Evolutionary conservation across 495 filamentous ascomycete species (phyloP).

Genomic region (Cryomyces antarcticus): DNA sequence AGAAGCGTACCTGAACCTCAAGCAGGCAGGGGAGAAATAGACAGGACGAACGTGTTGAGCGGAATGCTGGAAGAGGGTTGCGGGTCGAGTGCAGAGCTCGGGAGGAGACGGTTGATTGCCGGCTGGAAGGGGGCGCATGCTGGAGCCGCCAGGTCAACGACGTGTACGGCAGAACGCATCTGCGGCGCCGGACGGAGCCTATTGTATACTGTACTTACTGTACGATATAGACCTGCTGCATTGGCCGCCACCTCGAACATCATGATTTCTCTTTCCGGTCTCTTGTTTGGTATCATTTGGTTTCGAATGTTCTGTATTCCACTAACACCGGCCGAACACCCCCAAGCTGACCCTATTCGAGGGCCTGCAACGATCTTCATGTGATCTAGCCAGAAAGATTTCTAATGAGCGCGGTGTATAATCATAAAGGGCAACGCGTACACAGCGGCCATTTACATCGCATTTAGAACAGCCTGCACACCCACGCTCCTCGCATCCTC

Average conservation of each 20-base stretch:
- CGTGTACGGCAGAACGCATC: background rate
- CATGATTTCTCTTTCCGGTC: no score
- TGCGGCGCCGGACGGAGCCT: background rate
- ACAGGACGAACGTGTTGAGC: slow-evolving; percentile 4
- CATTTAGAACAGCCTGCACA: slow-evolving; percentile 57
- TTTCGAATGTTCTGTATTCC: no score
- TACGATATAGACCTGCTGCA: slow-evolving; percentile 12
- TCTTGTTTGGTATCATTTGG: no score
- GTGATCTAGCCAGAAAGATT: no score
- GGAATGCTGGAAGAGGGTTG: no score
- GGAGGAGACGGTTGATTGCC: background rate
- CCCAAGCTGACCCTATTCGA: no score
- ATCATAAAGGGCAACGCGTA: no score
- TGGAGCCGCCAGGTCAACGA: background rate
- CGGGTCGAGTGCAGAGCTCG: background rate
- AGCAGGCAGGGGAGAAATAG: slow-evolving; percentile 34
- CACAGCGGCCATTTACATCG: slow-evolving; percentile 16
- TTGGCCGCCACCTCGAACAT: no score
- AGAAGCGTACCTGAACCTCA: slow-evolving; percentile 55
- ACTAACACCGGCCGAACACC: no score
- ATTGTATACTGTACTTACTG: slow-evolving; percentile 11
- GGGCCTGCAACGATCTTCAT: no score
- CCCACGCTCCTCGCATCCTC: slow-evolving; percentile 66
- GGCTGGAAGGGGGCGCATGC: background rate
- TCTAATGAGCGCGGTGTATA: no score